phyloP scores from a whole-genome alignment of 768 basidiomycete species.

The Cyclocybe aegerita region DNA sequence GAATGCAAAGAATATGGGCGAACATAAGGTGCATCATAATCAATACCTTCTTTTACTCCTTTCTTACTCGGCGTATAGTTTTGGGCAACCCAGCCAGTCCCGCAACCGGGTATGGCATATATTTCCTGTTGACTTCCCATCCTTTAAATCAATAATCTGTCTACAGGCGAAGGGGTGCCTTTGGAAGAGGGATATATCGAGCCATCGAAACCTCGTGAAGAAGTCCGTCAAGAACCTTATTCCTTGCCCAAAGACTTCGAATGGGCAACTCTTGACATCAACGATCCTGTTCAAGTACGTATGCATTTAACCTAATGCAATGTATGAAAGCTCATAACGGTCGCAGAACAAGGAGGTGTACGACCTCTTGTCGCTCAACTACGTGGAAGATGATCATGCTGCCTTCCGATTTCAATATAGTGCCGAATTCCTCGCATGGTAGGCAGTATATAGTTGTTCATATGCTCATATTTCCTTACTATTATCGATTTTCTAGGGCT shows the following conservation, averaged over 20 bases:
- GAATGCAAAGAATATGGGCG: constrained; percentile 79
- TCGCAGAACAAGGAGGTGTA: constrained; percentile 88
- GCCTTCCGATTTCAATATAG: constrained; percentile 97
- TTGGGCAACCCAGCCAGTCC: constrained; percentile 97
- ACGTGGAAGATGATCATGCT: constrained; percentile 95
- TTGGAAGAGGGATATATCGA: constrained; percentile 88
- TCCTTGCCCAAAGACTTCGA: constrained; percentile 90
- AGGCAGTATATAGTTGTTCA: constrained; percentile 8
- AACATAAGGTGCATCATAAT: constrained; percentile 71
- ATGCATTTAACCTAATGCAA: background rate
- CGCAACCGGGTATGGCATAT: constrained; percentile 63
- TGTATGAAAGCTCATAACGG: constrained; percentile 4
- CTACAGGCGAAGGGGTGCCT: constrained; percentile 60
- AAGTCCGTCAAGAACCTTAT: constrained; percentile 88
- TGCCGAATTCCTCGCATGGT: constrained; percentile 93
- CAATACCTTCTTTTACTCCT: background rate
- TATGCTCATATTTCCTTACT: constrained; percentile 1
- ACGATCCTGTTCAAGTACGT: constrained; percentile 69
- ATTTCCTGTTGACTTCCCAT: background rate
- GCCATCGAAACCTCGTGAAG: constrained; percentile 66
- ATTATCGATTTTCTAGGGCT: constrained; percentile 57
- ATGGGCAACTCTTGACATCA: constrained; percentile 83
- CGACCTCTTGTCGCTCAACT: constrained; percentile 87
- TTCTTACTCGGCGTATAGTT: constrained; percentile 52
- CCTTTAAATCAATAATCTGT: background rate